These are phyloP conservation scores for Dictyostelium purpureum DNA, from an alignment of 78 protist species.

Conservation along the genomic window DNA sequence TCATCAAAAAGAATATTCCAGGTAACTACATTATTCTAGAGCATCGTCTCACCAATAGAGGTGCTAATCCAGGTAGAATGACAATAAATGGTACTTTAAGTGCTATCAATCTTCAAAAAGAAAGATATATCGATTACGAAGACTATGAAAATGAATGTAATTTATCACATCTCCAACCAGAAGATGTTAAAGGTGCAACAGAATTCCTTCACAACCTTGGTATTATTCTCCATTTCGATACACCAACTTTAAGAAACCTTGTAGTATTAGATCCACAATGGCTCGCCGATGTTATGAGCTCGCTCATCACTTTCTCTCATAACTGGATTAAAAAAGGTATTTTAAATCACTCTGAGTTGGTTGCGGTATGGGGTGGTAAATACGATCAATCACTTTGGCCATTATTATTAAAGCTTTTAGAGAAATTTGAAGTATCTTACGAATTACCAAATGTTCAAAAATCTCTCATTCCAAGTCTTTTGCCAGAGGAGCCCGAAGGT, in stretches of 20 bases:
- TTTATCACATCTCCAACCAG: conserved; percentile 21
- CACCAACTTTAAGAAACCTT: conserved; percentile 58
- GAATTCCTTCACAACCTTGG: conserved; percentile 72
- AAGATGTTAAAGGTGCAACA: conserved; percentile 28
- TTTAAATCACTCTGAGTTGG: conserved; percentile 38
- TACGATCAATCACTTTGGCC: conserved; percentile 73
- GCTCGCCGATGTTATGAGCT: conserved; percentile 75
- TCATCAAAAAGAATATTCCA: conserved; percentile 68
- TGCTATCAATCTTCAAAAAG: neutral
- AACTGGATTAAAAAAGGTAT: conserved; percentile 74
- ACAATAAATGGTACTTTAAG: neutral
- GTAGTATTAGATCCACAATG: conserved; percentile 81
- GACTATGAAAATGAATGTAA: conserved; percentile 23
- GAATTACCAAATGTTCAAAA: conserved; percentile 31
- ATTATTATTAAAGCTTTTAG: conserved; percentile 52
- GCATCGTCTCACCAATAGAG: conserved; percentile 59
- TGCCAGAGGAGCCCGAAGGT: conserved; percentile 76
- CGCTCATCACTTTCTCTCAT: conserved; percentile 66
- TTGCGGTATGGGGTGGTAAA: conserved; percentile 66
- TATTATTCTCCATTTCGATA: conserved; percentile 56
- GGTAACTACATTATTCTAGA: conserved; percentile 53
- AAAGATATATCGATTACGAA: conserved; percentile 38
- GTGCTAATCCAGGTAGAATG: conserved; percentile 73
- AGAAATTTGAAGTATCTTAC: conserved; percentile 76
- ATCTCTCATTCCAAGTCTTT: conserved; percentile 45